These are phyloP conservation scores for Phytophthora megakarya DNA, from an alignment of 352 stramenopile species.

Conservation along the genomic window DNA sequence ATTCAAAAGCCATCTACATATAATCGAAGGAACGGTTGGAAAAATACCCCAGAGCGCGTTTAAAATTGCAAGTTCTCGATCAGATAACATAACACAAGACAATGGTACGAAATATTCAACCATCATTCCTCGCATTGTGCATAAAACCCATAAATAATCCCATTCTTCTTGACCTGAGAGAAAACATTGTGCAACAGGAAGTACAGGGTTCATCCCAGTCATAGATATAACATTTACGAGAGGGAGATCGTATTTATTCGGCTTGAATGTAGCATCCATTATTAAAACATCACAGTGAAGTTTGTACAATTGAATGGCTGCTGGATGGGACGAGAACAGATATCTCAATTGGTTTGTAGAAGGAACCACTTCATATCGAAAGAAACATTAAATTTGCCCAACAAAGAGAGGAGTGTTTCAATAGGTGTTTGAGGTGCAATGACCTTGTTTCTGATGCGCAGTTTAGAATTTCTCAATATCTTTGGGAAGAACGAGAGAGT, in stretches of 20 bases:
- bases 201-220: background rate
- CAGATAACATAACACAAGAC: too few relatives aligned
- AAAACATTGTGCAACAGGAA: background rate
- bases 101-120: too few relatives aligned
- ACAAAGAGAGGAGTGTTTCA: background rate
- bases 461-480: background rate
- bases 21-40: too few relatives aligned
- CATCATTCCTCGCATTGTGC: too few relatives aligned
- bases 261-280: background rate
- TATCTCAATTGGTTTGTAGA: background rate
- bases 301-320: background rate
- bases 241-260: slow-evolving; percentile 2
- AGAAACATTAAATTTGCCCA: background rate
- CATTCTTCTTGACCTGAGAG: background rate
- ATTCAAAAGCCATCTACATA: too few relatives aligned
- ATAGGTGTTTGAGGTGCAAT: background rate
- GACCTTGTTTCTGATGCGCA: background rate
- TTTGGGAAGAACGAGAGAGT: background rate
- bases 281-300: background rate
- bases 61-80: too few relatives aligned
- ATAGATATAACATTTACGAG: background rate
- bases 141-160: too few relatives aligned
- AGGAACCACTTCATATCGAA: background rate
- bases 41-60: too few relatives aligned
- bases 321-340: background rate